These are phyloP conservation scores for Byssochlamys sp. DNA, from an alignment of 2,329 filamentous ascomycete genomes.

Conservation along the genomic window DNA sequence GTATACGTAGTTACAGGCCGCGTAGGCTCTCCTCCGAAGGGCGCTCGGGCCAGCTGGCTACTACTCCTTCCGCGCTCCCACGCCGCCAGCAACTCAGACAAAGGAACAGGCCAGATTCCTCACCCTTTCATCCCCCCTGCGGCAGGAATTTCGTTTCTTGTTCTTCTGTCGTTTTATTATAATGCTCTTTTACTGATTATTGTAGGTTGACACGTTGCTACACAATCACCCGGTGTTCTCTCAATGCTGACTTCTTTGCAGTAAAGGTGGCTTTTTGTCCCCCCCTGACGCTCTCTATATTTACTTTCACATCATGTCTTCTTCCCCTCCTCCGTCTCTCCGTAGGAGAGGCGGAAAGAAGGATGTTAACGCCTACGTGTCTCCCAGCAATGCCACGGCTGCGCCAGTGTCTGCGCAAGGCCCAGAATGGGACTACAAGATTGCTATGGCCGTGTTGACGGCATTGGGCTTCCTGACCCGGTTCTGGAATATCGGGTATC, in stretches of 20 bases:
- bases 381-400: constrained; percentile 15
- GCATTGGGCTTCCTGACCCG: constrained; percentile 76
- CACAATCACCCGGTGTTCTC: background rate
- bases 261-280: constrained; percentile 6
- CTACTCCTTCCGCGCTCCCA: background rate
- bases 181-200: constrained; percentile 1
- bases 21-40: background rate
- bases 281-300: constrained; percentile 6
- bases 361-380: constrained; percentile 16
- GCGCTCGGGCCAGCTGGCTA: background rate
- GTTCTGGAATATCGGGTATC: constrained; percentile 93
- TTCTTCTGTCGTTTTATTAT: background rate
- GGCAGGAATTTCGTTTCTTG: background rate
- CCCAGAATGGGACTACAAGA: constrained; percentile 74
- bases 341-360: constrained; percentile 35
- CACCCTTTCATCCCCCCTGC: background rate
- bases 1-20: background rate
- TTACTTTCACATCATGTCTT: constrained; percentile 21
- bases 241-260: background rate
- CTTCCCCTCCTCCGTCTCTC: constrained; percentile 26
- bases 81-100: background rate
- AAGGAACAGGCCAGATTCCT: background rate
- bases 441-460: constrained; percentile 69
- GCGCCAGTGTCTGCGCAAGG: constrained; percentile 12
- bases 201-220: background rate